A percentile compares a stretch with the other conserved stretches of the same genome.
phyloP scores from a whole-genome alignment of 371 early-diverging fungal genomes.

The Quaeritorhiza haematococci region DNA sequence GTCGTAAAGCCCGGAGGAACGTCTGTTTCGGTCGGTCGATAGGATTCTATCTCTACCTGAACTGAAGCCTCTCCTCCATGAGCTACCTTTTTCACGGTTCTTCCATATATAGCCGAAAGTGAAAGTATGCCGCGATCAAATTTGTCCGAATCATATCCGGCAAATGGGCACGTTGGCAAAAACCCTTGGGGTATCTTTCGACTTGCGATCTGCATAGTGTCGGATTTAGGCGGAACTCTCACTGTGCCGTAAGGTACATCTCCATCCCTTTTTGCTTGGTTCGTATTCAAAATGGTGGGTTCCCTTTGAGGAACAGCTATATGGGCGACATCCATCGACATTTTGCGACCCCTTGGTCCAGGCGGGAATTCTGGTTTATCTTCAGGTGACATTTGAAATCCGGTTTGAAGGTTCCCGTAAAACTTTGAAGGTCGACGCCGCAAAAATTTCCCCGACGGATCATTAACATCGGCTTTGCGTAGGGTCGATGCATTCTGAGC shows the following conservation, averaged over 20 bases:
- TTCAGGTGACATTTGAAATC: too few relatives aligned
- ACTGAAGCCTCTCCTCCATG: not conserved
- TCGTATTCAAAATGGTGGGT: too few relatives aligned
- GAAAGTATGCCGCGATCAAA: conserved; percentile 22
- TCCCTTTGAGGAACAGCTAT: too few relatives aligned
- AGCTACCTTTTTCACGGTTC: too few relatives aligned
- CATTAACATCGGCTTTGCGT: too few relatives aligned
- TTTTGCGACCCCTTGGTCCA: not conserved
- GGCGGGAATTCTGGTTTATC: too few relatives aligned
- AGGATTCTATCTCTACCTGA: not conserved
- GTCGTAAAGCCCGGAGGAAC: conserved; percentile 21
- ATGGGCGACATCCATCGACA: not conserved
- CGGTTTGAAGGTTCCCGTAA: too few relatives aligned
- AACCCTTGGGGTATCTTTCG: conserved; percentile 34
- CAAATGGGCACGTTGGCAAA: conserved; percentile 32
- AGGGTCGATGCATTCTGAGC: too few relatives aligned
- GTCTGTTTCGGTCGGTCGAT: too few relatives aligned
- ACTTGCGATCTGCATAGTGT: not conserved
- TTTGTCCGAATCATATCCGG: conserved; percentile 43
- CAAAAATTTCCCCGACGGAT: too few relatives aligned
- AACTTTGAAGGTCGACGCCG: too few relatives aligned
- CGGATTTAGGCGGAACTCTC: conserved; percentile 1
- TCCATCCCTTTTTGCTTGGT: too few relatives aligned
- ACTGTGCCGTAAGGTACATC: conserved; percentile 7
- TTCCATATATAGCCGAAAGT: conserved; percentile 35